phyloP scores from a whole-genome alignment of 2,329 filamentous ascomycete genomes.

The Gyromitra esculenta region DNA sequence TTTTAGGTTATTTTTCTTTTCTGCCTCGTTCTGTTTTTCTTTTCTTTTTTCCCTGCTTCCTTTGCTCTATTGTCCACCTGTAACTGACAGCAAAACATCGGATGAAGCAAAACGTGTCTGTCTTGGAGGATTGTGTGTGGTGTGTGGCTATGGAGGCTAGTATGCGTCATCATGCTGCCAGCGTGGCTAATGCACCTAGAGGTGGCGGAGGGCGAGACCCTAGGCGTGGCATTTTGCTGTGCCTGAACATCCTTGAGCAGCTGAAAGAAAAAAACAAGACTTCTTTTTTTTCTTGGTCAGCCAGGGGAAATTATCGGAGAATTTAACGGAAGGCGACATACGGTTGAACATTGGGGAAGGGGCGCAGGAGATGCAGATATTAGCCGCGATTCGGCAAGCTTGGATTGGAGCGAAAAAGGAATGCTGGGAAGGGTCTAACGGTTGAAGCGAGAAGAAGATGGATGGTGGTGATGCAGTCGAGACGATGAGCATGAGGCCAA shows the following conservation, averaged over 20 bases:
- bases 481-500: conserved; percentile 49
- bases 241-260: conserved; percentile 51
- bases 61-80: not conserved
- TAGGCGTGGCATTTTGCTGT: conserved; percentile 31
- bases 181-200: conserved; percentile 43
- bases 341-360: conserved; percentile 20
- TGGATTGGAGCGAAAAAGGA: conserved; percentile 29
- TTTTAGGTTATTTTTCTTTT: conserved; percentile 26
- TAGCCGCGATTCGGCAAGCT: conserved; percentile 36
- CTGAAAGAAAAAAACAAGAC: conserved; percentile 47
- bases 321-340: conserved; percentile 43
- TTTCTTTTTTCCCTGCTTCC: conserved; percentile 24
- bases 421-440: conserved; percentile 19
- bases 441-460: conserved; percentile 46
- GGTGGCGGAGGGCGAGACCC: conserved; percentile 31
- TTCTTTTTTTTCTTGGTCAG: conserved; percentile 8
- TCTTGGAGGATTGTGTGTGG: not conserved
- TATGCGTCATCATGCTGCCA: conserved; percentile 30
- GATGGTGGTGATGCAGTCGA: conserved; percentile 35
- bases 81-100: conserved; percentile 39
- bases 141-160: conserved; percentile 46
- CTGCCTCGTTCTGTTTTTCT: not conserved
- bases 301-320: conserved; percentile 46
- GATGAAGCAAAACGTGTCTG: conserved; percentile 41
- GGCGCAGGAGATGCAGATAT: conserved; percentile 47